Percentiles rank a stretch among this genome's conserved stretches.
phyloP scores from a whole-genome alignment of 2,329 filamentous ascomycete species.

The Alternaria sp. region DNA sequence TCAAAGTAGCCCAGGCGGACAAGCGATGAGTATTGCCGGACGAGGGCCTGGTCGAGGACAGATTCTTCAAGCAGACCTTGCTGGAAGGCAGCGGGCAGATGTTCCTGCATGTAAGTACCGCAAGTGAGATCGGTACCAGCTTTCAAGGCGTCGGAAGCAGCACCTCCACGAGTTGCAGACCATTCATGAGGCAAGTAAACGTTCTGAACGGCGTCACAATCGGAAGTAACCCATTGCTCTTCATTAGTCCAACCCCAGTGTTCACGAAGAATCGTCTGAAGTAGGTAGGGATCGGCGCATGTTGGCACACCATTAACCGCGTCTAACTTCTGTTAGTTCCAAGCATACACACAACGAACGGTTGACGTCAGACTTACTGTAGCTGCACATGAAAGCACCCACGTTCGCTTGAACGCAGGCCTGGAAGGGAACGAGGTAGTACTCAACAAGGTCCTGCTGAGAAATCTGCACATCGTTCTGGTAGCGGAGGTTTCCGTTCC shows the following conservation, averaged over 20 bases:
- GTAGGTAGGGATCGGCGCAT: conserved; percentile 69
- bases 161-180: conserved; percentile 36
- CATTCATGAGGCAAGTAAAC: conserved; percentile 62
- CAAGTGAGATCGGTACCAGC: conserved; percentile 39
- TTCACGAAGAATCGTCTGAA: conserved; percentile 69
- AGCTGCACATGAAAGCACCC: conserved; percentile 64
- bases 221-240: conserved; percentile 69
- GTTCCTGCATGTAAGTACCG: conserved; percentile 33
- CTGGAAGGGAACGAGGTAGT: conserved; percentile 72
- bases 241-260: conserved; percentile 70
- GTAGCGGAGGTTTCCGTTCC: conserved; percentile 48
- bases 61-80: conserved; percentile 47
- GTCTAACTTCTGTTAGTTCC: conserved; percentile 54
- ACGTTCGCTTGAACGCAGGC: conserved; percentile 57
- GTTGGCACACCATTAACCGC: conserved; percentile 71
- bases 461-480: conserved; percentile 65
- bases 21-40: conserved; percentile 64
- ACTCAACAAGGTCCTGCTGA: conserved; percentile 71
- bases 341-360: background rate
- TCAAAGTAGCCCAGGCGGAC: conserved; percentile 62
- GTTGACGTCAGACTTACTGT: conserved; percentile 38
- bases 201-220: conserved; percentile 70
- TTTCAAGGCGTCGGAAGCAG: conserved; percentile 34
- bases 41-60: conserved; percentile 60
- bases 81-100: conserved; percentile 29